Evolutionary conservation across 805 yeast species (phyloP).

Genomic region (Groenewaldozyma tartarivorans): DNA sequence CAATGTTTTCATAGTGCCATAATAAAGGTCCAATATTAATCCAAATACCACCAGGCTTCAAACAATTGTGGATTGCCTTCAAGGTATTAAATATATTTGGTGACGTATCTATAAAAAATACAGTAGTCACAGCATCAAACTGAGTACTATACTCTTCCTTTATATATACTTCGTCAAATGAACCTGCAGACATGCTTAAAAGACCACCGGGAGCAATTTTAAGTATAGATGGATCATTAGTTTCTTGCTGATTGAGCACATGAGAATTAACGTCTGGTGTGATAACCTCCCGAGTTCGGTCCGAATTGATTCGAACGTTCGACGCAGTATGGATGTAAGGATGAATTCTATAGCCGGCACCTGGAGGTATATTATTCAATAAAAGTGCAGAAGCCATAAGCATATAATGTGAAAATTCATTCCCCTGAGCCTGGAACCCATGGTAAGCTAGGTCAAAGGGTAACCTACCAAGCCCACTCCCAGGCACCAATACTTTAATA

Average conservation of each 20-base stretch:
- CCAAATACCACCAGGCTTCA: constrained; percentile 56
- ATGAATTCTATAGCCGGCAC: constrained; percentile 16
- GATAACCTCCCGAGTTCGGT: constrained; percentile 43
- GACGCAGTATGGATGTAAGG: constrained; percentile 57
- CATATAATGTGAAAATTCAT: constrained; percentile 80
- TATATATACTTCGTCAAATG: constrained; percentile 60
- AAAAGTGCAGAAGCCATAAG: constrained; percentile 39
- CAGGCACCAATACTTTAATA: constrained; percentile 58
- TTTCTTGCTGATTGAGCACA: constrained; percentile 11
- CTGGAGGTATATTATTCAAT: constrained; percentile 15
- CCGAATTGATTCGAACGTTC: constrained; percentile 40
- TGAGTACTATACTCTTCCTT: constrained; percentile 26
- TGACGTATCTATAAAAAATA: constrained; percentile 85
- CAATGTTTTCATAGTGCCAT: constrained; percentile 79
- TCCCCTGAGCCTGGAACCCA: constrained; percentile 51
- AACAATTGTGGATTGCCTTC: constrained; percentile 46
- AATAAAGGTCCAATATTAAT: constrained; percentile 87
- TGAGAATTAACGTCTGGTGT: constrained; percentile 28
- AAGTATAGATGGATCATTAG: constrained; percentile 10
- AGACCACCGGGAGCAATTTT: constrained; percentile 14
- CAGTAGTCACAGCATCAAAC: constrained; percentile 34
- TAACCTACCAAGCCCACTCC: constrained; percentile 80
- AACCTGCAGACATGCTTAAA: constrained; percentile 68
- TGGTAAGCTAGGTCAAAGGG: constrained; percentile 52
- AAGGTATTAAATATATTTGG: constrained; percentile 71